phyloP scores from a whole-genome alignment of 371 early-diverging fungal species.

The Mycotypha africana region DNA sequence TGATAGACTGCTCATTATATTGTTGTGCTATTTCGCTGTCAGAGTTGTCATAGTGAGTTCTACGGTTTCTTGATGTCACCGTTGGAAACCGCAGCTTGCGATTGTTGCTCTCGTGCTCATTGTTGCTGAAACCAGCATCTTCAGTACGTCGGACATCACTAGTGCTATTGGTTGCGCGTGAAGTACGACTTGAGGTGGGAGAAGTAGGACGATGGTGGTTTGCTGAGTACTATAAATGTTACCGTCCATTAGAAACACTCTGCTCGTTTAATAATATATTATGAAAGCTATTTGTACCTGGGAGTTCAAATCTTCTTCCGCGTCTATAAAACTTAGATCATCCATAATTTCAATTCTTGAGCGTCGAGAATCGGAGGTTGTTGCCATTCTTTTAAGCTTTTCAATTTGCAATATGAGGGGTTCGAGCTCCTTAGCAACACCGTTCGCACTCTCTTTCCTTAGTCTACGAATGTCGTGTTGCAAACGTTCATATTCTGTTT shows the following conservation, averaged over 20 bases:
- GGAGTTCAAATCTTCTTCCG: background rate
- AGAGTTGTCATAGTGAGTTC: no score
- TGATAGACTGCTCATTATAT: constrained; percentile 5
- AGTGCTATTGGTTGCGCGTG: no score
- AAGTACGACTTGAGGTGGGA: no score
- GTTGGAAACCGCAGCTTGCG: constrained; percentile 10
- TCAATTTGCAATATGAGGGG: constrained; percentile 31
- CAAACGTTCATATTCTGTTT: constrained; percentile 25
- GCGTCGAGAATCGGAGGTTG: background rate
- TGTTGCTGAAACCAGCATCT: no score
- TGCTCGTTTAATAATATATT: no score
- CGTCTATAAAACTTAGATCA: background rate
- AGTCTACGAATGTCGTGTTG: constrained; percentile 12
- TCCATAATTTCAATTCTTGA: no score
- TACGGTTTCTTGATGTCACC: no score
- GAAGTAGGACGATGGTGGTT: no score
- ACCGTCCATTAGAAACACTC: no score
- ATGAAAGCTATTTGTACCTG: background rate
- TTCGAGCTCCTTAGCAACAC: constrained; percentile 30
- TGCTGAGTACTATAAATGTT: no score
- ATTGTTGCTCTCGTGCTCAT: constrained; percentile 1
- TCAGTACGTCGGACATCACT: no score
- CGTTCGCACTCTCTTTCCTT: constrained; percentile 11
- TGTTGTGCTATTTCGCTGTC: no score
- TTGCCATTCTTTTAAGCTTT: constrained; percentile 18